Base-by-base conservation (phyloP, 345 rosid species). In the Salix udensis region DNA sequence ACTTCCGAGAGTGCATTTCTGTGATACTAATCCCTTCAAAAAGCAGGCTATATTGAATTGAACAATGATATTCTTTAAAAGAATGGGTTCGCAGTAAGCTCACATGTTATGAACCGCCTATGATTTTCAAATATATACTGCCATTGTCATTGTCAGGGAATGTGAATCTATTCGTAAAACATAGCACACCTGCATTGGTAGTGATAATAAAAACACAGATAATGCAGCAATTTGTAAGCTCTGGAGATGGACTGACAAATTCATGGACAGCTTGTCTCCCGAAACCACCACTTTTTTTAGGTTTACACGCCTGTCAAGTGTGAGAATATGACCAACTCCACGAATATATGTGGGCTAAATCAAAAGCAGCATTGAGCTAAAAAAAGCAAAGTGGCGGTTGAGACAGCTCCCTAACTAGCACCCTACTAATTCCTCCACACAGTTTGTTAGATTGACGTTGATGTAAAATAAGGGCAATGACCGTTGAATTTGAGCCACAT, bases 331-430 rank as follows among this genome's bases (percentile, higher is more conserved):
- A 8, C 26, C 50, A 34, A 8, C 62, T 46, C 52, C 13, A 52
- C 18, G 16, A 24, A 53, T 19, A 53, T 19, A 26, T 0, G 11
- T 2, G 39, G 10, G 23, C 23, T 37, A 8, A 30, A 16, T 28
- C 16, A 18, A 71, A 50, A 21, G n/a, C 71, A 8, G 58, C 6
- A 67, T 31, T 23, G 31, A 21, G 67, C 64, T 68, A 61, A 58
- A 64, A 60, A 8, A 50, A 64, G 77, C 74, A 65, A 74, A 70
- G 26, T 70, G 36, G 62, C 36, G 9, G 39, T 46, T 52, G 34
- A 9, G 28, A 30, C 34, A 26, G 31, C 60, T 16, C 19, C 64
- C 46, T 6, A 77, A 70, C 74, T 53, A 69, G 36, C 30, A 18
- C 83, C 76, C n/a, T 34, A 37, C 34, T 18, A 37, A 26, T 39